phyloP scores from a whole-genome alignment of 1,139 yeast species.

The Suhomyces ambrosiae region DNA sequence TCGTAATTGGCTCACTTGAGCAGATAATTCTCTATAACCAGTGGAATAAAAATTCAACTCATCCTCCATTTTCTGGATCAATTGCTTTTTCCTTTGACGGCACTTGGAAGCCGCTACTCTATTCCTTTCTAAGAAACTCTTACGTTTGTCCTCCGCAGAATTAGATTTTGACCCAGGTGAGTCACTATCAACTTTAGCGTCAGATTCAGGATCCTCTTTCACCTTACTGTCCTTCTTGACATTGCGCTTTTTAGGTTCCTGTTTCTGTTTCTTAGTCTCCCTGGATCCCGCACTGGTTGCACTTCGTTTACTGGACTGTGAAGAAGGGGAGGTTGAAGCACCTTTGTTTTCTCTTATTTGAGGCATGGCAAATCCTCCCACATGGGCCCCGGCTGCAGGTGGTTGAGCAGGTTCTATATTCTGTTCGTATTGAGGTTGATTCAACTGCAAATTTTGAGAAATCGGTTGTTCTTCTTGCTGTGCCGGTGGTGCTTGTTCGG shows the following conservation, averaged over 20 bases:
- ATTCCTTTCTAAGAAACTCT: conserved; percentile 83
- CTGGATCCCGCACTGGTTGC: conserved; percentile 9
- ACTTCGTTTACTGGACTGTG: conserved; percentile 16
- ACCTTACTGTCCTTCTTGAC: conserved; percentile 7
- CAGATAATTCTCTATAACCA: conserved; percentile 69
- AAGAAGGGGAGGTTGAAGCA: conserved; percentile 2
- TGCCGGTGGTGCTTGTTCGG: not conserved
- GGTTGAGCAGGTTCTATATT: conserved; percentile 1
- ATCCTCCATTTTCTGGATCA: conserved; percentile 78
- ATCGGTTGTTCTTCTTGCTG: conserved; percentile 1
- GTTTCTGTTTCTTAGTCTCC: conserved; percentile 14
- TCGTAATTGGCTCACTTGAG: conserved; percentile 57
- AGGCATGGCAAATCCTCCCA: conserved; percentile 6
- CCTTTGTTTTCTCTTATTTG: conserved; percentile 8
- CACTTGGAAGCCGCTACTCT: conserved; percentile 95
- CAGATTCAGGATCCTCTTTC: conserved; percentile 12
- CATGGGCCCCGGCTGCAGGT: conserved; percentile 2
- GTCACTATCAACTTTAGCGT: not conserved
- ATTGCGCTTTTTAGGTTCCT: conserved; percentile 9
- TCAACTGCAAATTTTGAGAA: not conserved
- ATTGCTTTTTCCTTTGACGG: conserved; percentile 91
- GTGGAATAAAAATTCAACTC: conserved; percentile 68
- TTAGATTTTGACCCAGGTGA: not conserved
- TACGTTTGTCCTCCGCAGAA: conserved; percentile 63
- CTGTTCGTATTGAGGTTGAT: conserved; percentile 1